Evolutionary conservation across 768 basidiomycete species (phyloP), one percentile per base, ranked within the genome.

Genomic region (Ephemerocybe angulata): DNA sequence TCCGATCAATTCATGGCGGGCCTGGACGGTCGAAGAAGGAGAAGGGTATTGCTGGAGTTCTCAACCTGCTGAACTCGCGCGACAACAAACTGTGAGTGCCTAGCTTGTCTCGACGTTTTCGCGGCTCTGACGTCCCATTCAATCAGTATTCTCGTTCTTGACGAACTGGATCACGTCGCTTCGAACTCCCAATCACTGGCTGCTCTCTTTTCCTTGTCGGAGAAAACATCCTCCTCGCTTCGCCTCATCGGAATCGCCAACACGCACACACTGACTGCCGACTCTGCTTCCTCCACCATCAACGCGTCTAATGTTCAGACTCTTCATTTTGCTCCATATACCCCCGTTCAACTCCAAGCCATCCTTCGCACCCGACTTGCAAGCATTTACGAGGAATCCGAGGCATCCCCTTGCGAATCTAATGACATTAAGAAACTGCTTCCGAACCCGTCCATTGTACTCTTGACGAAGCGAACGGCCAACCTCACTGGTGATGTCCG

Each of bases 191-290:
- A 83, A 60, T 70, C 81, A 8, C 74, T 93, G 43, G 66, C 79
- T 2, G 70, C 83, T 11, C 70, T 95, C 43, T 90, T 93, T 67
- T 76, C 83, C 4, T 74, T 93, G n/a, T 79, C 86, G 10, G 77
- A 80, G 49, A 68, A 76, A 3, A 71, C 82, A 49, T 66, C 79
- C 1, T 68, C 78, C 10, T 72, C 70, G 33, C 67, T 93, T 54
- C 83, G 90, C 46, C 67, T 93, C 37, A 85, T 94, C 61, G 90
- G 88, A 33, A 93, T 95, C 64, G 90, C 92, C 37, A 95, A 95
- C 63, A 90, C 88, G 2, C 92, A 93, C 62, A 92, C 90, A 4
- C 81, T 95, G 24, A 85, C 87, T 1, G 78, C 84, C 2, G 76
- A 84, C 0, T 73, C 73, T 12, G 65, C 71, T 8, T 65, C 75